Evolutionary conservation across 495 filamentous ascomycete genomes (phyloP), one percentile per base, ranked within the genome.

Genomic region (Lichenothelia convexa): DNA sequence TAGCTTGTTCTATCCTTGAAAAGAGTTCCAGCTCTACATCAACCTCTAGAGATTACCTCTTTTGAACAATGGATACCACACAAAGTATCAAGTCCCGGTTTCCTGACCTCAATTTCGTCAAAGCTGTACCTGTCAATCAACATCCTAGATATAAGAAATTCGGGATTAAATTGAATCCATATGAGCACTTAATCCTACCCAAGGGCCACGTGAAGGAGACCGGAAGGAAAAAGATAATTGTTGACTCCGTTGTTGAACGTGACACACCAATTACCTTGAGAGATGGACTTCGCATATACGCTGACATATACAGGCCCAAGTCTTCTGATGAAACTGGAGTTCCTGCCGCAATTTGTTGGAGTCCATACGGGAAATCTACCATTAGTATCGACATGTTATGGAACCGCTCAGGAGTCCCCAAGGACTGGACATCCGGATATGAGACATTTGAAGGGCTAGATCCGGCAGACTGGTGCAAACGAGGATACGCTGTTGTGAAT

Each of bases 401-500:
- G 4, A 48, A 24, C 17, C 24, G 42, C 2, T 30, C 47, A 3
- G 54, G 54, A 9, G 42, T 57, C 12, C 43, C 45, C 3, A 39
- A 34, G 8, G 39, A 31, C 5, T n/a, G 18, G 4, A 48, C 53
- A 9, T 46, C 41, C 36, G 53, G 50, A 12, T 34, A 55, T 16
- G 56, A 61, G 40, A 61, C 56, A 19, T 68, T 63, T 42, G 64
- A 68, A 34, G 64, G 54, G 0, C 55, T 53, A 1, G 62, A 66
- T 44, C 63, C 64, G 0, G 51, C 48, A 2, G 45, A 43, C 11
- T 68, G 56, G 53, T 56, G 51, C 23, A 42, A 43, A 0, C 38
- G 49, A 2, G 64, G 63, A 0, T 67, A 65, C 46, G 61, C 58
- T 0, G 47, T 67, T 24, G 45, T 67, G 26, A 59, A 57, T 18